Percentiles rank a stretch among this genome's conserved stretches.
Conservation (phyloP, 2,329 filamentous ascomycete genomes). For the Leptodontidium sp. region DNA sequence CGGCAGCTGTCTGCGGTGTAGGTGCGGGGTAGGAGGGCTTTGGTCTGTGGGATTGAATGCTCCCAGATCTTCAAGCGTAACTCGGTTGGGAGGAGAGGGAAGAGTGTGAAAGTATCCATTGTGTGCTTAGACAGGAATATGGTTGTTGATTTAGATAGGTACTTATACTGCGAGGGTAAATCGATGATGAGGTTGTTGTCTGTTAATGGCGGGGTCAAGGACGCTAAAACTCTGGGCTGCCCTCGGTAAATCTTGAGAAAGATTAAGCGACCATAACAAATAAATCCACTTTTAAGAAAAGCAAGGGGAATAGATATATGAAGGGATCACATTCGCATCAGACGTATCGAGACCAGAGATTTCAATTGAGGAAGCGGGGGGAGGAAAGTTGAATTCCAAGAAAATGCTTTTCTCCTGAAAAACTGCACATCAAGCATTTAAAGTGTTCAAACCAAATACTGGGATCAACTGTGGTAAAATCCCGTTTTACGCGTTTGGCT, state of each 20-base stretch:
- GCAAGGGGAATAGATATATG: too few relatives aligned
- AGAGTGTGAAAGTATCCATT: constrained; percentile 18
- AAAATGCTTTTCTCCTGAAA: too few relatives aligned
- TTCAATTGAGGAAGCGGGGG: too few relatives aligned
- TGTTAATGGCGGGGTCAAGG: constrained; percentile 12
- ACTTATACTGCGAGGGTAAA: background rate
- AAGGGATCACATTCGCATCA: too few relatives aligned
- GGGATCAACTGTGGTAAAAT: too few relatives aligned
- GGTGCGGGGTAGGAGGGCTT: constrained; percentile 18
- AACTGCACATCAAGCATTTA: too few relatives aligned
- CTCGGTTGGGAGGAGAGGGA: constrained; percentile 18
- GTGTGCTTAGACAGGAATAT: background rate
- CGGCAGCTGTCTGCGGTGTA: background rate
- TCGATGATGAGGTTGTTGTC: constrained; percentile 2
- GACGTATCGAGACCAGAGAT: too few relatives aligned
- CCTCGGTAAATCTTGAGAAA: background rate
- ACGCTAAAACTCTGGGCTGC: background rate
- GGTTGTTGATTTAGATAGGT: background rate
- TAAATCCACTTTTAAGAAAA: background rate
- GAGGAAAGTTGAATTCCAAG: too few relatives aligned
- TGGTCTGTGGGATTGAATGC: constrained; percentile 2
- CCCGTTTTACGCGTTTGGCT: too few relatives aligned
- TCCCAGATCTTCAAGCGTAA: constrained; percentile 21
- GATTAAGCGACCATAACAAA: constrained; percentile 16
- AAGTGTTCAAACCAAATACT: too few relatives aligned